Conservation (phyloP, 2,329 filamentous ascomycete genomes). For the Sclerotinia subarctica region DNA sequence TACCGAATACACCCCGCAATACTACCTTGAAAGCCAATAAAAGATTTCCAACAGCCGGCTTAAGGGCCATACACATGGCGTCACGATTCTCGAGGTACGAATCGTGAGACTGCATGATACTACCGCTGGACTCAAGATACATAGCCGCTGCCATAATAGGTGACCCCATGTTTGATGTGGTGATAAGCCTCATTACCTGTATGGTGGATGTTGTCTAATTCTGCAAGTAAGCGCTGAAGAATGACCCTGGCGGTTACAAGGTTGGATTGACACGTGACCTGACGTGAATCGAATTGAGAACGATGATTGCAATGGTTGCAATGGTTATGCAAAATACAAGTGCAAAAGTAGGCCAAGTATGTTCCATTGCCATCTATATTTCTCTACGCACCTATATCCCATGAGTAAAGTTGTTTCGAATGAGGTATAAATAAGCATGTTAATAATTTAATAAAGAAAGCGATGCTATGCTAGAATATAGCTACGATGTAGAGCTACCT, state of each 20-base stretch:
- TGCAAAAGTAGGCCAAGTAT: not conserved
- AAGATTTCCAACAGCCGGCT: constrained; percentile 14
- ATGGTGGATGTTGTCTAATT: constrained; percentile 16
- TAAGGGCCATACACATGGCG: constrained; percentile 17
- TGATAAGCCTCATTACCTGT: constrained; percentile 20
- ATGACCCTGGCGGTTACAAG: constrained; percentile 19
- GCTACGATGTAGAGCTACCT: too few relatives aligned
- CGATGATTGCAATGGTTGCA: not conserved
- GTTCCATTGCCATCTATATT: not conserved
- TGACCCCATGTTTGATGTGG: constrained; percentile 21
- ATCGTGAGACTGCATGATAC: constrained; percentile 20
- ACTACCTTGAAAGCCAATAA: constrained; percentile 27
- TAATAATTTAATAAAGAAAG: not conserved
- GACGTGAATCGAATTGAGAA: not conserved
- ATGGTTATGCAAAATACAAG: not conserved
- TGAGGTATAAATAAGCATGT: not conserved
- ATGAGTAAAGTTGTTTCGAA: not conserved
- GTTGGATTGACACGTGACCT: constrained; percentile 4
- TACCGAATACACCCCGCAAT: constrained; percentile 2
- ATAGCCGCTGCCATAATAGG: constrained; percentile 18
- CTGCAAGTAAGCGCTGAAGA: constrained; percentile 21
- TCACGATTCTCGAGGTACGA: constrained; percentile 17
- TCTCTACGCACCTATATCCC: not conserved
- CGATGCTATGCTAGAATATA: not conserved
- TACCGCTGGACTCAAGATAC: constrained; percentile 18